Base-by-base conservation (phyloP, 2,329 filamentous ascomycete genomes). In the Sporothrix protearum region DNA sequence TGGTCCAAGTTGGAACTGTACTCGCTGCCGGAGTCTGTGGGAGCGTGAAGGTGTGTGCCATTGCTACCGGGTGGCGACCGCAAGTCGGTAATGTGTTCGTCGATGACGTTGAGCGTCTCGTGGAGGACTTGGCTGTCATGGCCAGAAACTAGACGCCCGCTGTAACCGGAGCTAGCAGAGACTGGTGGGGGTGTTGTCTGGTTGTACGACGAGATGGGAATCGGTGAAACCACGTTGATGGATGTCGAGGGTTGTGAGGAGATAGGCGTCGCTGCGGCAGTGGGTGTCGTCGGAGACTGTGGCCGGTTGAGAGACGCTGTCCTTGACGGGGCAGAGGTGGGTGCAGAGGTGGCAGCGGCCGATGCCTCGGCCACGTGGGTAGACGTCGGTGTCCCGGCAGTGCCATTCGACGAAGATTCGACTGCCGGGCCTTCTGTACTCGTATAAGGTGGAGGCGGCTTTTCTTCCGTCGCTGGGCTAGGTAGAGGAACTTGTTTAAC, bases 21-120 rank as follows among this genome's bases (percentile, higher is more conserved):
- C 79, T 97, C 93, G 81, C 93, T 97, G 67, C 91, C 92, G 1
- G 94, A 96, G 79, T 96, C 93, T 74, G 89, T 93, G 57, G 85
- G 81, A 68, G 82, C 81, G 71, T 85, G 77, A 75, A 87, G 83
- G 75, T 87, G 83, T 45, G 79, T 80, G 33, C 87, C 86, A 73
- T 83, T 86, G 73, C 81, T 84, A 5, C 84, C 82, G 4, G 73
- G 59, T 7, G 86, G 82, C 22, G 86, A 86, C 73, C 87, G 84
- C 74, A 98, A 87, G 79, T 97, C 92, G 55, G 93, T 97, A 76
- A 98, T 97, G 79, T 97, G 95, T 81, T 98, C 95, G 79, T 98
- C 91, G 77, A 98, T 98, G 72, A 98, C 95, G 77, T 94, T 97
- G 68, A 98, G 83, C 0, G 95, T 97, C 80, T 98, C 94, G 79